Conservation (phyloP, 768 basidiomycete genomes). For the Tylopilus plumbeoviolaceoides region DNA sequence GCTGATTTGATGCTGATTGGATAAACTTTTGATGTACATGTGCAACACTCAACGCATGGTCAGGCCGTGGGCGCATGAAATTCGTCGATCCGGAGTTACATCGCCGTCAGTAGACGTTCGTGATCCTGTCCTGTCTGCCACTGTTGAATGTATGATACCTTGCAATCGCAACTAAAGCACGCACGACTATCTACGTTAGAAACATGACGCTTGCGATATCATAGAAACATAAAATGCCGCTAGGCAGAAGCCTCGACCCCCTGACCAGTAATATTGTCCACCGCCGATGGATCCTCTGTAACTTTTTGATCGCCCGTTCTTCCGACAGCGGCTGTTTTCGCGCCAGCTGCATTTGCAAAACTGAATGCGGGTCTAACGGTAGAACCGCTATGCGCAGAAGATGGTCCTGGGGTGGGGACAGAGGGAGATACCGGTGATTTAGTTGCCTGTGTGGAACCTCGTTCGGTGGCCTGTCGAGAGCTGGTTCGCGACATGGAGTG, state of each 20-base stretch:
- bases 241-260: conserved; percentile 16
- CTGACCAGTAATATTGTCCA: conserved; percentile 16
- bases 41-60: neutral
- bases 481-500: conserved; percentile 49
- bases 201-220: conserved; percentile 7
- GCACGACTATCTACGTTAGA: neutral
- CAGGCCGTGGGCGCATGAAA: conserved; percentile 66
- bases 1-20: conserved; percentile 7
- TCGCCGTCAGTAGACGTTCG: conserved; percentile 19
- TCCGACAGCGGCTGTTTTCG: conserved; percentile 15
- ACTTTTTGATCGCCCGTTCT: conserved; percentile 19
- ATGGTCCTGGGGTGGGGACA: conserved; percentile 17
- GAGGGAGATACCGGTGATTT: conserved; percentile 32
- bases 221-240: conserved; percentile 15
- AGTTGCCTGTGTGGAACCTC: conserved; percentile 29
- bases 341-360: conserved; percentile 73
- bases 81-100: conserved; percentile 56
- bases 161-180: neutral
- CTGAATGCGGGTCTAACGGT: conserved; percentile 72
- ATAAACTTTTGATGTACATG: neutral
- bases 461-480: conserved; percentile 45
- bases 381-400: conserved; percentile 30
- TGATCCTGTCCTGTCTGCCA: neutral
- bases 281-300: neutral
- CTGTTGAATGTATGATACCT: neutral